Evolutionary conservation across 441 rosid species (phyloP).

Genomic region (Daphne laureola): DNA sequence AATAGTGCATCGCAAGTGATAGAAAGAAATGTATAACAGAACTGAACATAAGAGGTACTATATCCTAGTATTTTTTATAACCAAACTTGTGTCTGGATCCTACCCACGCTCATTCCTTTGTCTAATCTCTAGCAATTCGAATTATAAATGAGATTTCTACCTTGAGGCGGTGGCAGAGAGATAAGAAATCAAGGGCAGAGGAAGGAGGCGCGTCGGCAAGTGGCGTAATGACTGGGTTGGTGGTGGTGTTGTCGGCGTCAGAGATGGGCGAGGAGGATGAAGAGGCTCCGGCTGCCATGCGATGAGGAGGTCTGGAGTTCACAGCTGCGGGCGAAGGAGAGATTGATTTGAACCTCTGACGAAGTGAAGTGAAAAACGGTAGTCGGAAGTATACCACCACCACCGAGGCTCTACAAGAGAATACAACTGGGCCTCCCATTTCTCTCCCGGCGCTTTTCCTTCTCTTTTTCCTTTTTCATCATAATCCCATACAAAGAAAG

Average conservation of each 20-base stretch:
- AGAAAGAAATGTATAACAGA: too few relatives aligned
- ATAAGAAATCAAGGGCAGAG: constrained; percentile 77
- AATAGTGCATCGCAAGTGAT: too few relatives aligned
- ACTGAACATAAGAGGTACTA: too few relatives aligned
- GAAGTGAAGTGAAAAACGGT: constrained; percentile 33
- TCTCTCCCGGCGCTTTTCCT: not conserved
- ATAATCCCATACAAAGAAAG: not conserved
- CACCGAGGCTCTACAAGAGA: constrained; percentile 37
- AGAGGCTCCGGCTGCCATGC: constrained; percentile 48
- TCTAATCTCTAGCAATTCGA: not conserved
- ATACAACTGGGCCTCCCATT: constrained; percentile 33
- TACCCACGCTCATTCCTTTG: not conserved
- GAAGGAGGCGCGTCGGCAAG: constrained; percentile 18
- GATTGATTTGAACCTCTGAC: constrained; percentile 25
- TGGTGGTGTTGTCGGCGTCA: constrained; percentile 22
- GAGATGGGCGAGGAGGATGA: constrained; percentile 32
- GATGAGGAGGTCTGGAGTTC: constrained; percentile 17
- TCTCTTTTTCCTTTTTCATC: not conserved
- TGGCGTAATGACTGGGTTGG: constrained; percentile 16
- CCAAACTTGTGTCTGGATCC: too few relatives aligned
- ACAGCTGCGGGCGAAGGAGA: constrained; percentile 12
- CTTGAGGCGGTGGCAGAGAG: constrained; percentile 84
- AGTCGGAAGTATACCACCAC: constrained; percentile 25
- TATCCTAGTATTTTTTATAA: too few relatives aligned
- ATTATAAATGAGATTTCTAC: constrained; percentile 19